Base-by-base conservation (phyloP, 2,329 filamentous ascomycete species). In the Verticillium isaacii region DNA sequence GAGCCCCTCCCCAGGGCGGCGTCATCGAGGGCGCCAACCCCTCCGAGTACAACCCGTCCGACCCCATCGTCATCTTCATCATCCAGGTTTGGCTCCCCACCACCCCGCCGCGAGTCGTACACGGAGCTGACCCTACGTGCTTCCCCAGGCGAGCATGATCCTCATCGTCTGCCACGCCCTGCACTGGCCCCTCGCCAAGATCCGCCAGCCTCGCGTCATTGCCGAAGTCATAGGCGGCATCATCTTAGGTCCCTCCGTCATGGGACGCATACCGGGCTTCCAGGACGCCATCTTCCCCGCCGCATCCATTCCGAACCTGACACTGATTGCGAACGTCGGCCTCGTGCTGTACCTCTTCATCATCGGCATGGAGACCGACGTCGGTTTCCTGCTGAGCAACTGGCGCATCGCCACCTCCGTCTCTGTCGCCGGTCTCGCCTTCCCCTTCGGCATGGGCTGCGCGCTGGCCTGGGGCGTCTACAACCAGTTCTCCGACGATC, bases 291-390 rank as follows among this genome's bases (percentile, higher is more conserved):
- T 96, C 67, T 97, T 97, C 70, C 92, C 93, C 0, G 71, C 78
- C 0, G 84, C 78, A 0, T 93, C 91, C 2, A 90, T 96, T 75
- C 88, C 91, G 2, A 86, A 89, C 58, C 80, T 97, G 59, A 88
- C 79, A 68, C 83, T 93, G 60, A 90, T 92, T 52, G 92, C 93
- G 45, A 96, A 95, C 68, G 76, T 97, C 4, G 93, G 93, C 6
- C 79, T 97, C 60, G 85, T 96, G 14, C 81, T 97, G 6, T 96
- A 95, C 73, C 79, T 97, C 37, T 97, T 97, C 75, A 81, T 96
- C 63, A 92, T 96, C 29, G 93, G 92, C 2, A 81, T 97, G 3
- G 93, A 97, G 77, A 92, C 93, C 57, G 91, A 97, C 70, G 79
- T 96, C 54, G 84, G 90, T 39, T 87, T 92, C 69, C 84, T 96